Conservation (phyloP, 2,329 filamentous ascomycete species). For the Scolecobasidium constrictum region DNA sequence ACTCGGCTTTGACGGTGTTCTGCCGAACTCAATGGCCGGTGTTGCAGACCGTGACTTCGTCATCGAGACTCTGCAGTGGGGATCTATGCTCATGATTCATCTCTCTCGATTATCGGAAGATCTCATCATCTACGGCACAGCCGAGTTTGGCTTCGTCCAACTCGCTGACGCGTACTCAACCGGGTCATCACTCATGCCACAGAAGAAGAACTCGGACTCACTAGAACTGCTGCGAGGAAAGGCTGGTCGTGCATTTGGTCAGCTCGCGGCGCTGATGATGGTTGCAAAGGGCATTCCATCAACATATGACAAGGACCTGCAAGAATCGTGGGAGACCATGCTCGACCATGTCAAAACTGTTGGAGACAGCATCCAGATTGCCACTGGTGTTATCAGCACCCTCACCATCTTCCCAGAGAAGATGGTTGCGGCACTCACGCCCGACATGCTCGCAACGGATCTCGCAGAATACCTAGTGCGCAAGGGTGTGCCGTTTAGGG, state of each 20-base stretch:
- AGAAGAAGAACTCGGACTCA: constrained; percentile 75
- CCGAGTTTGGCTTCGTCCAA: constrained; percentile 66
- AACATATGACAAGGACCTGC: constrained; percentile 87
- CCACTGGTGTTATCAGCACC: constrained; percentile 68
- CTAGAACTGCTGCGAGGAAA: constrained; percentile 70
- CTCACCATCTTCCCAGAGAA: constrained; percentile 58
- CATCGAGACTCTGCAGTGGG: constrained; percentile 72
- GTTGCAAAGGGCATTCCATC: constrained; percentile 66
- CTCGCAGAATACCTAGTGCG: constrained; percentile 54
- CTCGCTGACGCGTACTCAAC: constrained; percentile 73
- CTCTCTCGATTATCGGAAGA: constrained; percentile 76
- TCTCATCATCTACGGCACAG: constrained; percentile 68
- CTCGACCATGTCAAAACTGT: constrained; percentile 76
- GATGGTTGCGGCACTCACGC: constrained; percentile 70
- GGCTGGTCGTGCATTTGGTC: constrained; percentile 64
- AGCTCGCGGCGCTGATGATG: constrained; percentile 71
- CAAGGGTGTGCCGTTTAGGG: constrained; percentile 62
- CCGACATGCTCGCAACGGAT: constrained; percentile 72
- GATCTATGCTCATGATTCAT: constrained; percentile 66
- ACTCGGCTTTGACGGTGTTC: constrained; percentile 64
- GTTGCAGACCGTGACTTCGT: constrained; percentile 75
- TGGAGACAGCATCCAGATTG: constrained; percentile 70
- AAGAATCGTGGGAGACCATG: constrained; percentile 78
- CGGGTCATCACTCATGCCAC: constrained; percentile 66
- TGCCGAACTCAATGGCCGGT: constrained; percentile 67